These are phyloP conservation scores for Schizothecium vesticola DNA, from an alignment of 495 filamentous ascomycete genomes.

Conservation along the genomic window DNA sequence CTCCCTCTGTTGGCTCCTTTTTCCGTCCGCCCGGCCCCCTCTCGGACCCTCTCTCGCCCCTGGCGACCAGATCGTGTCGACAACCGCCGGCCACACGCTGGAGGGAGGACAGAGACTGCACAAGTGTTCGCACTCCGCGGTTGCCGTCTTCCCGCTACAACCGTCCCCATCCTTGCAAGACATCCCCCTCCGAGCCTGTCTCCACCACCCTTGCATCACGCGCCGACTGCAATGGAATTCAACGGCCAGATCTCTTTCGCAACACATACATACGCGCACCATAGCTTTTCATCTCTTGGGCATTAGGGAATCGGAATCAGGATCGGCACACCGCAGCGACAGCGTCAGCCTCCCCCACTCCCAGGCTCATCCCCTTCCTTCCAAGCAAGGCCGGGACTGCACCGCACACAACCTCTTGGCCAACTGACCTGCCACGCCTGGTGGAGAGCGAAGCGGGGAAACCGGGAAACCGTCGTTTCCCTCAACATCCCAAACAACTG, in stretches of 20 bases:
- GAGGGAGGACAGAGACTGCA: neutral
- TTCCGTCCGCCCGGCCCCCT: neutral
- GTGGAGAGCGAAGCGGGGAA: constrained; percentile 6
- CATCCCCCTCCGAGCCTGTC: constrained; percentile 18
- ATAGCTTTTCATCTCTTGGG: constrained; percentile 10
- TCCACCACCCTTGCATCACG: constrained; percentile 35
- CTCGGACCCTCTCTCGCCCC: neutral
- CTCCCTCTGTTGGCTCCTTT: neutral
- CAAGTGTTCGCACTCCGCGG: neutral
- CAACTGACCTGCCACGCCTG: constrained; percentile 4
- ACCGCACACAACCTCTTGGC: neutral
- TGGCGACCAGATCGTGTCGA: constrained; percentile 3
- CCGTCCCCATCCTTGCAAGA: constrained; percentile 18
- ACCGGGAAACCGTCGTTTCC: constrained; percentile 10
- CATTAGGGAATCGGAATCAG: constrained; percentile 4
- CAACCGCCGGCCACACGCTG: constrained; percentile 3
- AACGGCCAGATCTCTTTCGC: constrained; percentile 24
- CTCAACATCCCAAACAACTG: constrained; percentile 20
- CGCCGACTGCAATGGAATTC: constrained; percentile 28
- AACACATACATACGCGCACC: constrained; percentile 19
- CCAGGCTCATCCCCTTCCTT: neutral
- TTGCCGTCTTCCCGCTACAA: constrained; percentile 10
- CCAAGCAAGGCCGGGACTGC: neutral
- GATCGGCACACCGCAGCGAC: constrained; percentile 3
- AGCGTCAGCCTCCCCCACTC: neutral